Base-by-base conservation (phyloP, 2,329 filamentous ascomycete species). In the Dactylellina drechsleri region DNA sequence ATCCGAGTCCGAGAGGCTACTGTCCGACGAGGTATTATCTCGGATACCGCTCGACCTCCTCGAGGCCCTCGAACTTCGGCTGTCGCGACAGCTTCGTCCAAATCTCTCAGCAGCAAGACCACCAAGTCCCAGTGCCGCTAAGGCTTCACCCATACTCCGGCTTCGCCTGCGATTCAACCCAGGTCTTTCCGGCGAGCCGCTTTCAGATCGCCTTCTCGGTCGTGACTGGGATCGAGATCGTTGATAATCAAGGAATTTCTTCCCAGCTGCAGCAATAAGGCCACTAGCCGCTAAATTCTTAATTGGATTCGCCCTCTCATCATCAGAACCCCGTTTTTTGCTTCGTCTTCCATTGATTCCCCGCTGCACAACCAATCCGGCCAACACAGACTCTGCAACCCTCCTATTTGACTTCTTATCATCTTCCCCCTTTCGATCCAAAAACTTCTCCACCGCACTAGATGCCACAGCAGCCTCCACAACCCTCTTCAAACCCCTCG, bases 171-270 rank as follows among this genome's bases (percentile, higher is more conserved):
- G 61, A 23, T 66, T 26, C 8, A 74, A 16, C 8, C 62, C 68
- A 26, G 68, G 68, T 28, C 68, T 53, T 58, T 74, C 68, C 2
- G 61, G 68, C 10, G 67, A 72, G 36, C 49, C 61, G 26, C 52
- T 57, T 1, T 66, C 54, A 2, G 54, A 61, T 13, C 68, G 43
- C 23, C 20, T 50, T 57, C 68, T 54, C 1, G 60, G 60, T n/a
- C 54, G 47, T 1, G 68, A 74, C 12, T 74, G 68, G 8, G 68
- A 74, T 18, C 61, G 58, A 1, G 68, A 61, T 41, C 68, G 64
- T 28, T 74, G 68, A 31, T 74, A 74, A 31, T 74, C 68, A 1
- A 74, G 41, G 54, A 74, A 74, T 47, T 74, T 74, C 56, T 74
- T 74, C 5, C 68, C 68, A 36, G 68, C 68, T 20, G 68, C 61